Evolutionary conservation across 805 yeast genomes (phyloP).

Genomic region (Candida maesae): DNA sequence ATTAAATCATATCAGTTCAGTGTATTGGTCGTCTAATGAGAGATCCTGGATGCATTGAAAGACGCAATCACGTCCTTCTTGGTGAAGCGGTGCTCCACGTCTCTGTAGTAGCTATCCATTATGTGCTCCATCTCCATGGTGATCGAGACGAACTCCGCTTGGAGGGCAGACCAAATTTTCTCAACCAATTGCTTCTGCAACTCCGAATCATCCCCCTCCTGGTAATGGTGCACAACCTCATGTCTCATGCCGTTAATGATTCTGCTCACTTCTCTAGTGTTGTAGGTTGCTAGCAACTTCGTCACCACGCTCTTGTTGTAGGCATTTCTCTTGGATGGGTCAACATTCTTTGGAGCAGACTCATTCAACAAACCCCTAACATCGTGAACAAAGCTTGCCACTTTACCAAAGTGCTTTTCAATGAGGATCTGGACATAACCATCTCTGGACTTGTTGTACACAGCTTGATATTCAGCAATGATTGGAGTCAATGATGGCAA

Average conservation of each 20-base stretch:
- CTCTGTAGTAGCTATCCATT: constrained; percentile 49
- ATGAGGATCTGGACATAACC: constrained; percentile 45
- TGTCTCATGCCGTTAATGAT: constrained; percentile 53
- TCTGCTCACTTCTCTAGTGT: constrained; percentile 52
- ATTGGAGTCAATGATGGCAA: constrained; percentile 13
- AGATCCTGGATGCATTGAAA: constrained; percentile 35
- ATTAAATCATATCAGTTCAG: too few species aligned
- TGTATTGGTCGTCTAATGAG: constrained; percentile 3
- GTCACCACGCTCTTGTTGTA: constrained; percentile 57
- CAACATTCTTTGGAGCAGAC: constrained; percentile 27
- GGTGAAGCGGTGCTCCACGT: constrained; percentile 46
- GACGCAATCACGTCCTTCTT: constrained; percentile 55
- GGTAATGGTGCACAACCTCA: constrained; percentile 55
- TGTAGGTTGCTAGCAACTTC: constrained; percentile 52
- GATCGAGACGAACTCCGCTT: constrained; percentile 54
- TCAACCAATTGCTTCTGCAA: constrained; percentile 53
- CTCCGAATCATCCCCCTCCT: constrained; percentile 29
- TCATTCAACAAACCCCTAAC: constrained; percentile 48
- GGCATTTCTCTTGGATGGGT: constrained; percentile 58
- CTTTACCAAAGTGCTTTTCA: constrained; percentile 58
- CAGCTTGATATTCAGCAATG: constrained; percentile 21
- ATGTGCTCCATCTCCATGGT: constrained; percentile 53
- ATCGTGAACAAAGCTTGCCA: constrained; percentile 61
- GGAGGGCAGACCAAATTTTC: constrained; percentile 67
- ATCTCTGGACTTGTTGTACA: constrained; percentile 33